Percentiles rank a stretch among this genome's conserved stretches.
These are phyloP conservation scores for Gaultheria prostrata DNA, from an alignment of 148 eudicot species.

Conservation along the genomic window DNA sequence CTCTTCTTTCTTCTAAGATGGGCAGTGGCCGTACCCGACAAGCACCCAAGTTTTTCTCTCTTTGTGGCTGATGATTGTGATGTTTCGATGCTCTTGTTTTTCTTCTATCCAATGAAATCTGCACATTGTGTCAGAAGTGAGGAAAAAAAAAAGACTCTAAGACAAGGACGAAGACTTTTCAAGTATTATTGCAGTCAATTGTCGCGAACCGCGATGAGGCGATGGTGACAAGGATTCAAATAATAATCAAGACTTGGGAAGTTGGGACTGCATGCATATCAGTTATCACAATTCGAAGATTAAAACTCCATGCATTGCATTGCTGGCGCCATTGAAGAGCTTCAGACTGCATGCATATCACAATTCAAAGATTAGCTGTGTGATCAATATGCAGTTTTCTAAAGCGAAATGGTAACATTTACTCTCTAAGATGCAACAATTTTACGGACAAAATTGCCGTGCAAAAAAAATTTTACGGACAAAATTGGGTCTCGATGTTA, in stretches of 20 bases:
- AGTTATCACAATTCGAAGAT: too few relatives aligned
- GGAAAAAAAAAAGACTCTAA: background rate
- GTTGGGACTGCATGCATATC: too few relatives aligned
- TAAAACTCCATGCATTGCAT: background rate
- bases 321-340: background rate
- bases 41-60: background rate
- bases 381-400: background rate
- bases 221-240: background rate
- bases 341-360: too few relatives aligned
- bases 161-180: background rate
- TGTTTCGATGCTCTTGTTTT: too few relatives aligned
- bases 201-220: background rate
- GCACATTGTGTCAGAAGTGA: background rate
- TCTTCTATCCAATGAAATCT: background rate
- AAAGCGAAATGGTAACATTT: background rate
- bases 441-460: too few relatives aligned
- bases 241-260: background rate
- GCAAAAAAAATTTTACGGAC: too few relatives aligned
- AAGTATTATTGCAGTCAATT: background rate
- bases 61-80: too few relatives aligned
- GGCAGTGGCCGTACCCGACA: too few relatives aligned
- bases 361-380: too few relatives aligned
- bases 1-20: too few relatives aligned
- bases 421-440: background rate
- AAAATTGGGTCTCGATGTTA: too few relatives aligned